Percentiles rank a stretch among this genome's conserved stretches.
Conservation (phyloP, 2,329 filamentous ascomycete genomes). For the Colletotrichum shisoi region DNA sequence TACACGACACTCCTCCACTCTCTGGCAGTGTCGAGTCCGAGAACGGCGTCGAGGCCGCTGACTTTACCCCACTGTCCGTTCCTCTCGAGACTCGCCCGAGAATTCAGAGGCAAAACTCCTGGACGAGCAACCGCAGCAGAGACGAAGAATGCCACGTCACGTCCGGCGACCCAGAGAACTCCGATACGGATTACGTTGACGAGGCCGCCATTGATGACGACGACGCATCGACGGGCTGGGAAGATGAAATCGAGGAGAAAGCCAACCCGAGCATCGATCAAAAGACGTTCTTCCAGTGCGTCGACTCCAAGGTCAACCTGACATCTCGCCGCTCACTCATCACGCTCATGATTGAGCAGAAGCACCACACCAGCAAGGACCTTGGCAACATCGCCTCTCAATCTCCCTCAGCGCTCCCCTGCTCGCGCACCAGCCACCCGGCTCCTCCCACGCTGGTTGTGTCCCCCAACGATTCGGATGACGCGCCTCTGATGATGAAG, state of each 20-base stretch:
- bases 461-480: constrained; percentile 67
- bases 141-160: too few relatives aligned
- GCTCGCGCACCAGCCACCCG: constrained; percentile 61
- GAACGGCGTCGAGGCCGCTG: too few relatives aligned
- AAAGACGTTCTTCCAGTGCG: constrained; percentile 82
- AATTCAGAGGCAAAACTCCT: too few relatives aligned
- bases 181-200: constrained; percentile 73
- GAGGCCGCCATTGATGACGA: constrained; percentile 84
- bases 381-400: constrained; percentile 74
- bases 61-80: too few relatives aligned
- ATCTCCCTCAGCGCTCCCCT: constrained; percentile 72
- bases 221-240: constrained; percentile 68
- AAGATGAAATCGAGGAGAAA: constrained; percentile 78
- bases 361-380: constrained; percentile 69
- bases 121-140: constrained; percentile 41
- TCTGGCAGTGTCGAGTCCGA: neutral
- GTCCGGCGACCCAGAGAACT: constrained; percentile 46
- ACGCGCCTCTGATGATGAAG: constrained; percentile 71
- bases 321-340: constrained; percentile 87
- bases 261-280: constrained; percentile 80
- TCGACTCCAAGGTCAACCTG: constrained; percentile 86
- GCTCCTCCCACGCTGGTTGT: constrained; percentile 53
- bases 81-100: too few relatives aligned
- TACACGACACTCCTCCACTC: neutral
- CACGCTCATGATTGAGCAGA: constrained; percentile 84